A percentile compares a stretch with the other conserved stretches of the same genome.
These are phyloP conservation scores for Paramecium sexaurelia DNA, from an alignment of 73 alveolate species.

Conservation along the genomic window DNA sequence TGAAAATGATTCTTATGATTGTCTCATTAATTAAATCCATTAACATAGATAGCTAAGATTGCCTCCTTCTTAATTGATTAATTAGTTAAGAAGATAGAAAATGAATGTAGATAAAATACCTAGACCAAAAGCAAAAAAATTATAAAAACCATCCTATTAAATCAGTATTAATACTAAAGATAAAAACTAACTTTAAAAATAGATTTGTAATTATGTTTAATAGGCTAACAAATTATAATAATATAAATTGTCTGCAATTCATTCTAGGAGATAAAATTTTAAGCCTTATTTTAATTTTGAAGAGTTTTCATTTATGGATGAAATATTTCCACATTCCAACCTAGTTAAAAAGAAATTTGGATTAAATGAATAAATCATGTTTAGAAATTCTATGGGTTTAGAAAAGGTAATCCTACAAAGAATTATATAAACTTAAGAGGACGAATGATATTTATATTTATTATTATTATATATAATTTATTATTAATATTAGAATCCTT, in stretches of 20 bases:
- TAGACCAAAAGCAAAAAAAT: constrained; percentile 20
- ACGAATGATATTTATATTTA: background rate
- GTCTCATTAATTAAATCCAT: background rate
- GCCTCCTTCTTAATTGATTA: background rate
- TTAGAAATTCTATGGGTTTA: constrained; percentile 45
- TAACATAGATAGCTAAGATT: background rate
- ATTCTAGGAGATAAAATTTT: constrained; percentile 3
- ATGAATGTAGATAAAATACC: constrained; percentile 30
- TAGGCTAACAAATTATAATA: background rate
- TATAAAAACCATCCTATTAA: background rate
- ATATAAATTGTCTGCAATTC: constrained; percentile 12
- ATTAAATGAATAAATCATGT: constrained; percentile 3
- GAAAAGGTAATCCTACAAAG: constrained; percentile 15
- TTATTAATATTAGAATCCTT: too few species aligned
- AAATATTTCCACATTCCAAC: background rate
- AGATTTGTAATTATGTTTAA: background rate
- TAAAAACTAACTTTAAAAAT: background rate
- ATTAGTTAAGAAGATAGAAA: constrained; percentile 19
- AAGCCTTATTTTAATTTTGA: constrained; percentile 21
- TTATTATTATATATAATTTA: background rate
- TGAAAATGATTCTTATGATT: background rate
- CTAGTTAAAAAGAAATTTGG: constrained; percentile 46
- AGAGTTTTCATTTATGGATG: constrained; percentile 25
- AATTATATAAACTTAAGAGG: background rate
- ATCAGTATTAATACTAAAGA: background rate